These are phyloP conservation scores for Fusarium devonianum DNA, from an alignment of 2,329 filamentous ascomycete species.

Conservation along the genomic window DNA sequence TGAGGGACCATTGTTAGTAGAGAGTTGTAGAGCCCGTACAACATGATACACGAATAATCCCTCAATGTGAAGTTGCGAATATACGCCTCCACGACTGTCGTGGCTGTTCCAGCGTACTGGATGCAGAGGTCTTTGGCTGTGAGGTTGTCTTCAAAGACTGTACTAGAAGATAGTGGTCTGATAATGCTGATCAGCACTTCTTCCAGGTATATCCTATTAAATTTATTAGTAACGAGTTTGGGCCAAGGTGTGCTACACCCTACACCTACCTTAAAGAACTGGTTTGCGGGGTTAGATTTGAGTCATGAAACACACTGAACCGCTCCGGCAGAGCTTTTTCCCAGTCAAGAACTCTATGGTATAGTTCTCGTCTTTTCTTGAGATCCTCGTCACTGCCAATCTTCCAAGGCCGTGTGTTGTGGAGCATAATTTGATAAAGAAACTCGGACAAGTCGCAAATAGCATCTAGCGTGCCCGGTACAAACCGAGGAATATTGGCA, in stretches of 20 bases:
- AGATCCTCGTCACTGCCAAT: constrained; percentile 13
- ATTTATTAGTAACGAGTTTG: too few species aligned
- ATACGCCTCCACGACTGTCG: constrained; percentile 12
- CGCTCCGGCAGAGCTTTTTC: constrained; percentile 8
- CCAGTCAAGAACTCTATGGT: constrained; percentile 11
- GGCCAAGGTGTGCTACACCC: too few species aligned
- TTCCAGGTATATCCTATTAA: constrained; percentile 20
- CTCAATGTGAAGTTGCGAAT: constrained; percentile 8
- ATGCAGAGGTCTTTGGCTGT: constrained; percentile 12
- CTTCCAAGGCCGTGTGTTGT: constrained; percentile 5
- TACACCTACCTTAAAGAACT: constrained; percentile 18
- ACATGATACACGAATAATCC: constrained; percentile 24
- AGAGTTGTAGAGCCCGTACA: constrained; percentile 23
- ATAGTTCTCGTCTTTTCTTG: constrained; percentile 1
- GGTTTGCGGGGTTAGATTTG: constrained; percentile 27
- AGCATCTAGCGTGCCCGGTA: constrained; percentile 12
- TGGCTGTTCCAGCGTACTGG: constrained; percentile 12
- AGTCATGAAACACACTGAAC: too few species aligned
- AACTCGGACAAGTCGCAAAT: constrained; percentile 25
- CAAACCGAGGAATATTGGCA: constrained; percentile 12
- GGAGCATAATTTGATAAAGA: constrained; percentile 22
- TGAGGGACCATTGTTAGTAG: constrained; percentile 17
- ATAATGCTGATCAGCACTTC: constrained; percentile 24
- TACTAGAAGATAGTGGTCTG: constrained; percentile 3
- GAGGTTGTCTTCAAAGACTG: constrained; percentile 12